Base-by-base conservation (phyloP, 805 yeast species). In the Ogataea glucozyma region DNA sequence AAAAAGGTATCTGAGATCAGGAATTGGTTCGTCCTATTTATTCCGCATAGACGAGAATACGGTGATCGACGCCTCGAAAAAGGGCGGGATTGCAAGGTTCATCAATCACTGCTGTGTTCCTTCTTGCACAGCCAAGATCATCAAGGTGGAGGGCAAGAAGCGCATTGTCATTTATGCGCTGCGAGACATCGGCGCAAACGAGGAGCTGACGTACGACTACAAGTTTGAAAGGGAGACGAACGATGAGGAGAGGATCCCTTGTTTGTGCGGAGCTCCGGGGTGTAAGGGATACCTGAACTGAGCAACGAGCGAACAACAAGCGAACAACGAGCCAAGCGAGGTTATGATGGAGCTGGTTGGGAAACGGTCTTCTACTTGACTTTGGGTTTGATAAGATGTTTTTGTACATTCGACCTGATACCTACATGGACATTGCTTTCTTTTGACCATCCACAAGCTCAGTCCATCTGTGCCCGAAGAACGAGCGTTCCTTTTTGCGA, bases 41-140 rank as follows among this genome's bases (percentile, higher is more conserved):
- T 93, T 93, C 66, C 72, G 98, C 51, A 83, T 93, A 32, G 98
- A 93, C 60, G 96, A 89, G 58, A 86, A 86, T 52, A 88, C 95
- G 0, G 97, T 93, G 7, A 86, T 93, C 42, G 99, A 93, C 67
- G 99, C 99, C 6, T 91, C 98, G 0, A 91, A 90, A 60, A 86
- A 83, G 50, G 99, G 99, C 20, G 97, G 98, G 3, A 90, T 90
- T 56, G 98, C 99, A 0, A 73, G 99, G 47, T 93, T 93, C 58
- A 93, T 93, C 62, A 93, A 93, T 57, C 99, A 93, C 63, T 89
- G 97, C 62, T 93, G 99, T 67, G 86, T 85, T 40, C 99, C 99
- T 1, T 89, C 96, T 53, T 93, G 99, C 67, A 89, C 96, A 0
- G 98, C 99, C 1, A 91, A 90, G 60, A 89, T 93, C 58, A 90